Conservation (phyloP, 176 grass and related monocot genomes). For the Oryza australiensis region DNA sequence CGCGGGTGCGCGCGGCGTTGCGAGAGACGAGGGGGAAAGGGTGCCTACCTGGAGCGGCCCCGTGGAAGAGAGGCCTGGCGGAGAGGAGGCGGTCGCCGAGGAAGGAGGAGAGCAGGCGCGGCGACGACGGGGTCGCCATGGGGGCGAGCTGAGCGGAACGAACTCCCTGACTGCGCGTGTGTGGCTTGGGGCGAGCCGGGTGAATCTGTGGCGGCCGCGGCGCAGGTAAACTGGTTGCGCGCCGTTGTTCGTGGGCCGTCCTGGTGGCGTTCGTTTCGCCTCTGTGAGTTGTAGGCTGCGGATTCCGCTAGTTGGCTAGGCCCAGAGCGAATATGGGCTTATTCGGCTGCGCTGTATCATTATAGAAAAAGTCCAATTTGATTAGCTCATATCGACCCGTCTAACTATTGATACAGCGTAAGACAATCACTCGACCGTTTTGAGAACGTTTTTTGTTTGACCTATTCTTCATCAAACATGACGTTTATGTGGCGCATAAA, state of each 20-base stretch:
- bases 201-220: background rate
- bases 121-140: slow-evolving; percentile 63
- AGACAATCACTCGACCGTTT: too few species aligned
- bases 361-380: too few species aligned
- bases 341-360: too few species aligned
- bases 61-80: slow-evolving; percentile 32
- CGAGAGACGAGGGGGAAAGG: background rate
- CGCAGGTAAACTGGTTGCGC: background rate
- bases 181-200: background rate
- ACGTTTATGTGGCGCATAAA: too few species aligned
- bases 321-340: background rate
- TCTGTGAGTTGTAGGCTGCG: background rate
- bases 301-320: background rate
- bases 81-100: slow-evolving; percentile 68
- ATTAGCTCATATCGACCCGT: too few species aligned
- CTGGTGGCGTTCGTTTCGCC: too few species aligned
- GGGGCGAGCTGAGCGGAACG: background rate
- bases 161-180: background rate
- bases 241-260: too few species aligned
- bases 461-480: too few species aligned
- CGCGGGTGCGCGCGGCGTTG: background rate
- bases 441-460: too few species aligned
- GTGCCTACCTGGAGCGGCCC: slow-evolving; percentile 13
- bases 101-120: slow-evolving; percentile 72
- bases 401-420: too few species aligned